Percentiles rank a stretch among this genome's conserved stretches.
Conservation (phyloP, 192 early-diverging fungal species). For the Rhizophagus sp. region DNA sequence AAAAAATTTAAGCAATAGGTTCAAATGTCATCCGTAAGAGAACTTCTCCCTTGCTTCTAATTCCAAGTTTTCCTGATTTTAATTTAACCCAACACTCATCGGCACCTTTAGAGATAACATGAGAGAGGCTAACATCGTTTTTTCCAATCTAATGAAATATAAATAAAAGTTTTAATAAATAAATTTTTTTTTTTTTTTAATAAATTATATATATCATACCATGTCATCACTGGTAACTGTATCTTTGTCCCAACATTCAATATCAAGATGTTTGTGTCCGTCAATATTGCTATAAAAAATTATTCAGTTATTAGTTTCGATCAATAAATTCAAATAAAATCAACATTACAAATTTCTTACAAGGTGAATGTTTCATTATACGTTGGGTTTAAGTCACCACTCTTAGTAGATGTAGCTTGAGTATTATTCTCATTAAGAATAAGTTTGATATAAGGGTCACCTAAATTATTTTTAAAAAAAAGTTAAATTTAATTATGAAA, state of each 20-base stretch:
- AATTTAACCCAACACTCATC: slow-evolving; percentile 30
- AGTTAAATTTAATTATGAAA: too few species aligned
- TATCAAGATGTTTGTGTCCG: too few species aligned
- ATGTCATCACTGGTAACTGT: too few species aligned
- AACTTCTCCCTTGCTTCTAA: slow-evolving; percentile 29
- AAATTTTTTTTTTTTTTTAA: too few species aligned
- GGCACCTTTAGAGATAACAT: background rate
- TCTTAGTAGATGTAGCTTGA: too few species aligned
- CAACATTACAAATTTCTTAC: too few species aligned
- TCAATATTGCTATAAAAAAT: background rate
- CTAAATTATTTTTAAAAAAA: too few species aligned
- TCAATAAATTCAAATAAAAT: background rate
- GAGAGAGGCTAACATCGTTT: slow-evolving; percentile 23
- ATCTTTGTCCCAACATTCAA: slow-evolving; percentile 36
- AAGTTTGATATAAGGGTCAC: too few species aligned
- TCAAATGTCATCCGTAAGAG: background rate
- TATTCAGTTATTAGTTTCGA: background rate
- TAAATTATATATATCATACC: too few species aligned
- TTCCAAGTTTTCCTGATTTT: background rate
- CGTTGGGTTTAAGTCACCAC: too few species aligned
- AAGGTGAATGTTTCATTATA: too few species aligned
- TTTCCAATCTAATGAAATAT: slow-evolving; percentile 26
- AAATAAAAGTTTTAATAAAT: background rate
- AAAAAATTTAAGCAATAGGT: background rate
- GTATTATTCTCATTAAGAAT: too few species aligned